Base-by-base conservation (phyloP, 495 filamentous ascomycete species). In the Aspergillus carlsbadensis region DNA sequence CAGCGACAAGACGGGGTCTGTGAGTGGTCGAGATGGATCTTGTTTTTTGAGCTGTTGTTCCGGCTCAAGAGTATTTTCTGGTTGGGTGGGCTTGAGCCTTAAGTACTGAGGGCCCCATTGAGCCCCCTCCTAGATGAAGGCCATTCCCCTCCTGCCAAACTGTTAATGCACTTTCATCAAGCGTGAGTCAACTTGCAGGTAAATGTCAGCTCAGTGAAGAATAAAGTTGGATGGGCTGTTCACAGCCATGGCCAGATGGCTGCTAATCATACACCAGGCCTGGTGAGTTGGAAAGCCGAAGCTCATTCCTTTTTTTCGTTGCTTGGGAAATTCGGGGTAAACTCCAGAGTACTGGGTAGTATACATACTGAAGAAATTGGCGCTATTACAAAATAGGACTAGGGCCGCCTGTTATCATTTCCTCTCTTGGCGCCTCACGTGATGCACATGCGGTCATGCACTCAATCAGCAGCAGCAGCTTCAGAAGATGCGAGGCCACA, bases 141-240 rank as follows among this genome's bases (percentile, higher is more conserved):
- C 26, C 47, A 39, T n/a, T n/a, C 47, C 18, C 15, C 34, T 37
- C 31, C 31, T 29, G 13, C 24, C 20, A 20, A 37, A 21, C 20
- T 6, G 34, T 50, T 33, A 50, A 50, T 50, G 11, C 37, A 50
- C 47, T 50, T 37, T 3, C 18, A 39, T 41, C 17, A 36, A 56
- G 31, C 46, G 34, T 50, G 54, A 59, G 50, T 59, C 56, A 53
- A 53, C 56, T 54, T 59, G 49, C 56, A 54, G 56, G 54, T 17
- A 15, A 29, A 46, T 33, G 24, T 29, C 26, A 29, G 26, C 8
- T 8, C 26, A 8, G 26, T 56, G 41, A 15, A n/a, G 33, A 53
- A 17, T 34, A 37, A 35, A 53, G 24, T 15, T 33, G 24, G 34
- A 36, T 50, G 34, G 15, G 47, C 33, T 50, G 47, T 50, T 29